Conservation (phyloP, 169 alveolate species). For the Plasmodium vivax region DNA sequence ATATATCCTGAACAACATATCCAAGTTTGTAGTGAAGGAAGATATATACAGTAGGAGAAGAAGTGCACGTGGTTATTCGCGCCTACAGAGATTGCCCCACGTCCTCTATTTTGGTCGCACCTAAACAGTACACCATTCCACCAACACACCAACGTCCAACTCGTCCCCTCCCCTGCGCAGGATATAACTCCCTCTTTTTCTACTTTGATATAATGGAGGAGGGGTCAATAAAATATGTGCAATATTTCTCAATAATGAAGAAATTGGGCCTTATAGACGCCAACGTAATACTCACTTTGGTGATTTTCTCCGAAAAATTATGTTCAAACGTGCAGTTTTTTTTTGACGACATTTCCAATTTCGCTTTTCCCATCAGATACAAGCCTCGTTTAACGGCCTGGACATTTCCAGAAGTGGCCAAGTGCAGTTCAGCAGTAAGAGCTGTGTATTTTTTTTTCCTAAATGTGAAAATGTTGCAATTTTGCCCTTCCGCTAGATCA, state of each 20-base stretch:
- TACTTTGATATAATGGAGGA: conserved; percentile 45
- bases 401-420: conserved; percentile 30
- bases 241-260: conserved; percentile 36
- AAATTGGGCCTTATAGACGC: conserved; percentile 55
- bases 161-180: neutral
- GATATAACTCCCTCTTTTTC: conserved; percentile 25
- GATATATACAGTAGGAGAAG: conserved; percentile 41
- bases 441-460: neutral
- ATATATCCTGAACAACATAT: conserved; percentile 36
- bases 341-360: neutral
- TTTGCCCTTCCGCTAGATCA: neutral
- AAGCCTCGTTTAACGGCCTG: conserved; percentile 46
- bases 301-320: neutral
- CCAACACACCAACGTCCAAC: too few relatives aligned
- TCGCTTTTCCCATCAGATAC: conserved; percentile 7
- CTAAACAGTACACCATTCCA: neutral
- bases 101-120: neutral
- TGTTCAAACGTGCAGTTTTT: neutral
- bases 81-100: neutral
- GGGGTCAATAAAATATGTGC: conserved; percentile 62
- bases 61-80: neutral
- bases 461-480: neutral
- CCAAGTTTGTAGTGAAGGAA: conserved; percentile 43
- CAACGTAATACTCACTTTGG: conserved; percentile 2
- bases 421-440: conserved; percentile 50